phyloP scores from a whole-genome alignment of 768 basidiomycete species.

The Hortiboletus campestris region DNA sequence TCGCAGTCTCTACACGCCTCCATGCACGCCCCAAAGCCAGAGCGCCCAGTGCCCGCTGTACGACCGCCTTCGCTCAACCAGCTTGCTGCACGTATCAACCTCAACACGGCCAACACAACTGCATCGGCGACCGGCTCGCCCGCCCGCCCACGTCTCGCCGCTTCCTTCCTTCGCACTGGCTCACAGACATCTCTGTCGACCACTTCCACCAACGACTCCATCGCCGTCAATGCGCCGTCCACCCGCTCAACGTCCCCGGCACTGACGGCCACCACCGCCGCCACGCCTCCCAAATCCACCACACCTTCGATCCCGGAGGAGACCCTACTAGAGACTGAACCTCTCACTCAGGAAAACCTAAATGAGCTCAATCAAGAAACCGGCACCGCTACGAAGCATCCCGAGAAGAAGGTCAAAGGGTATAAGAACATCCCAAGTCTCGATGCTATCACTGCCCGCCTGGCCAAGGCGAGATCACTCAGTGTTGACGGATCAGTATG shows the following conservation, averaged over 20 bases:
- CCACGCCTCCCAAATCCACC: constrained; percentile 42
- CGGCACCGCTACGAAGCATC: constrained; percentile 21
- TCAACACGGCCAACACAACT: constrained; percentile 31
- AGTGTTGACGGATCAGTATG: constrained; percentile 57
- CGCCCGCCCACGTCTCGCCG: constrained; percentile 68
- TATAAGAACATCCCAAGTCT: constrained; percentile 89
- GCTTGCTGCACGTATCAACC: constrained; percentile 73
- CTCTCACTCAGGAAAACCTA: constrained; percentile 64
- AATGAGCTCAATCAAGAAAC: constrained; percentile 63
- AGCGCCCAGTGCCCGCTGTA: constrained; percentile 30
- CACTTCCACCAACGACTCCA: constrained; percentile 53
- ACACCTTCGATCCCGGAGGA: constrained; percentile 41
- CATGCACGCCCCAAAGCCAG: constrained; percentile 38
- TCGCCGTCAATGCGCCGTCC: constrained; percentile 61
- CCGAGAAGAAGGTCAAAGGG: constrained; percentile 48
- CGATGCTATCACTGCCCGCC: constrained; percentile 78
- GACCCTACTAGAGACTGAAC: constrained; percentile 34
- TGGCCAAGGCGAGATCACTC: constrained; percentile 68
- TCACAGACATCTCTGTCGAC: constrained; percentile 54
- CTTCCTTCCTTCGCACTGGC: constrained; percentile 64
- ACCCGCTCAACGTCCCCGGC: constrained; percentile 70
- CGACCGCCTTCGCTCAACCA: constrained; percentile 78
- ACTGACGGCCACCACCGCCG: constrained; percentile 42
- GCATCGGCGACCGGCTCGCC: constrained; percentile 30
- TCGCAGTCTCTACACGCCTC: constrained; percentile 30